Evolutionary conservation across 2,329 filamentous ascomycete genomes (phyloP), one percentile per base, ranked within the genome.

Genomic region (Aaosphaeria arxii): DNA sequence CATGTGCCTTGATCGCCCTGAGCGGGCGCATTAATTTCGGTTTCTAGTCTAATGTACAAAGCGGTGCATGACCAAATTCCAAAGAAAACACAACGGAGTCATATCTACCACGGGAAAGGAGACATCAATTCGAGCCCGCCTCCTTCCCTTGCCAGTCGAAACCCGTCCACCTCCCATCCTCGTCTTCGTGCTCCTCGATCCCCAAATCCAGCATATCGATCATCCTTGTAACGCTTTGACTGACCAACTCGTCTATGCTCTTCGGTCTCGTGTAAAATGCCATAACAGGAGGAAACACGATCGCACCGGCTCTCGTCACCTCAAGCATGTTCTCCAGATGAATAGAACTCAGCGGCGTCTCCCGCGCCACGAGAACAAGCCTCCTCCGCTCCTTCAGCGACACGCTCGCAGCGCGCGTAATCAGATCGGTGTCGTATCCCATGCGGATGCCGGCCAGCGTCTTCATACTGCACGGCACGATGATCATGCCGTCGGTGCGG

Each of bases 381-480:
- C 61, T 57, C 11, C 71, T 50, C 1, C 70, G 48, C 52, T 78
- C 75, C 53, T 78, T 78, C 1, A 78, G 54, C 45, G 63, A 72
- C 2, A 78, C 75, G 49, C 75, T 74, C 4, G 75, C 76, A 0
- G 74, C 71, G 0, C 74, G 62, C 0, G 71, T 63, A 33, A 77
- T 76, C 11, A 78, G 50, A 50, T 77, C 75, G 41, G 77, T 71
- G 46, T 71, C 70, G 48, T 69, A 72, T 0, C 75, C 75, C 1
- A 61, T 54, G 24, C 66, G 57, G 4, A 78, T 67, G 0, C 64
- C 70, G 1, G 75, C 73, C 4, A 78, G 63, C 1, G 75, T 77
- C 56, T 77, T 78, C 71, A 78, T 74, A 45, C 69, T 74, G 59
- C 75, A 79, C 0, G 75, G 74, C 0, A 74, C 71, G 2, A 78